Base-by-base conservation (phyloP, 768 basidiomycete genomes). In the Rickenella mellea region DNA sequence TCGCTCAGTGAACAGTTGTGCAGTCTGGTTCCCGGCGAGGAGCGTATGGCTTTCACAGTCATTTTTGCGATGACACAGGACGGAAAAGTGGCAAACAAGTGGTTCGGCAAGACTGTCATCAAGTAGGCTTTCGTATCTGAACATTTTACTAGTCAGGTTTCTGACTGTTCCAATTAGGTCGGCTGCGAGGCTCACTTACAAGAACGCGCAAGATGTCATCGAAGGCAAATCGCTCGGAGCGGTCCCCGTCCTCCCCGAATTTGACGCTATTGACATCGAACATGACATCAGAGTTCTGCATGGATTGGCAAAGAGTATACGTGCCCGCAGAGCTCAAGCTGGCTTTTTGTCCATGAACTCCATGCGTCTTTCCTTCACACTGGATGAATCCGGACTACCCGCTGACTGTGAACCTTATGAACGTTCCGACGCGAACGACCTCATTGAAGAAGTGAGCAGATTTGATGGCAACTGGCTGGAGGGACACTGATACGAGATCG, bases 31-130 rank as follows among this genome's bases (percentile, higher is more conserved):
- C 91, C 92, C 5, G 85, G 83, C 8, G 72, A 79, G 46, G 96
- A 99, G 43, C 82, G 93, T 40, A 75, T 99, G 24, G 78, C 93
- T 2, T 96, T 97, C 70, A 87, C 91, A 4, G 77, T 83, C 43
- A 61, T 92, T 54, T 91, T 96, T 59, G 93, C 84, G 3, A 71
- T 97, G 64, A 80, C 80, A 35, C 65, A 75, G 39, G 88, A 97
- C 17, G 93, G 79, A 2, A 81, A 76, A 49, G 67, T 98, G 5
- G 41, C 89, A 44, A 83, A 84, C 53, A 94, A 87, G 56, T 91
- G 87, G 83, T 93, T 94, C 55, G 90, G 86, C 33, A 89, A 86
- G 66, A 90, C 89, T 2, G 75, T 98, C 48, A 80, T 98, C 62
- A 87, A 81, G 87, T 90, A 54, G 50, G 73, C 62, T 21, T 15